These are phyloP conservation scores for Diaporthe ampelina DNA, from an alignment of 2,329 filamentous ascomycete genomes.

Conservation along the genomic window DNA sequence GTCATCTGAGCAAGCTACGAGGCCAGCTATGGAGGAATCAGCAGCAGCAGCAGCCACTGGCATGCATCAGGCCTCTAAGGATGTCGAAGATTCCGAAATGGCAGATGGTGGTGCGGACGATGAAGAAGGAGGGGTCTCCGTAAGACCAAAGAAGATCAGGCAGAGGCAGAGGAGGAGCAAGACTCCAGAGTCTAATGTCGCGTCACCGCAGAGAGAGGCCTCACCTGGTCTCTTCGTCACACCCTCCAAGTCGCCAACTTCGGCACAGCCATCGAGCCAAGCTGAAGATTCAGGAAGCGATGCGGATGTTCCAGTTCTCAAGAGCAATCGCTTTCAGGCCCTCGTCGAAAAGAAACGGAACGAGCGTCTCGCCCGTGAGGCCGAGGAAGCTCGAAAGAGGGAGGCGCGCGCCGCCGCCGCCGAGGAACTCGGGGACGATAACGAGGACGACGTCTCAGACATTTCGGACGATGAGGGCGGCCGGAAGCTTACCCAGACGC, in stretches of 20 bases:
- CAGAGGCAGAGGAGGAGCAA: conserved; percentile 53
- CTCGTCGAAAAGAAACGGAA: conserved; percentile 81
- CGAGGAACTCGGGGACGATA: conserved; percentile 57
- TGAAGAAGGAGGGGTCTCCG: conserved; percentile 56
- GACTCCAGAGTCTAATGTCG: conserved; percentile 51
- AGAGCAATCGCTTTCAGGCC: conserved; percentile 76
- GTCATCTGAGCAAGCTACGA: conserved; percentile 48
- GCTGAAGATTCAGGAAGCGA: conserved; percentile 59
- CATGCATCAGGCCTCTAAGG: conserved; percentile 42
- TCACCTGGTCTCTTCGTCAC: conserved; percentile 71
- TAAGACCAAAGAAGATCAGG: conserved; percentile 57
- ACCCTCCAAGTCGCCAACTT: conserved; percentile 54
- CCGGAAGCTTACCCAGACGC: conserved; percentile 76
- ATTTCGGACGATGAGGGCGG: conserved; percentile 74
- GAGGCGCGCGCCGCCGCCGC: conserved; percentile 59
- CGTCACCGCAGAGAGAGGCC: conserved; percentile 51
- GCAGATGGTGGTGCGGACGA: conserved; percentile 46
- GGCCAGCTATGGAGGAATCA: conserved; percentile 59
- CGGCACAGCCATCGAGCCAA: conserved; percentile 46
- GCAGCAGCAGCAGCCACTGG: conserved; percentile 52
- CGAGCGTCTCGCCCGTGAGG: conserved; percentile 78
- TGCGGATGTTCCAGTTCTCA: conserved; percentile 60
- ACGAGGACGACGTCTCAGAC: conserved; percentile 65
- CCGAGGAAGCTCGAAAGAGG: conserved; percentile 64
- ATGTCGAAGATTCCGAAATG: conserved; percentile 41